These are phyloP conservation scores for Quillaja saponaria DNA, from an alignment of 306 rosid species.

Conservation along the genomic window DNA sequence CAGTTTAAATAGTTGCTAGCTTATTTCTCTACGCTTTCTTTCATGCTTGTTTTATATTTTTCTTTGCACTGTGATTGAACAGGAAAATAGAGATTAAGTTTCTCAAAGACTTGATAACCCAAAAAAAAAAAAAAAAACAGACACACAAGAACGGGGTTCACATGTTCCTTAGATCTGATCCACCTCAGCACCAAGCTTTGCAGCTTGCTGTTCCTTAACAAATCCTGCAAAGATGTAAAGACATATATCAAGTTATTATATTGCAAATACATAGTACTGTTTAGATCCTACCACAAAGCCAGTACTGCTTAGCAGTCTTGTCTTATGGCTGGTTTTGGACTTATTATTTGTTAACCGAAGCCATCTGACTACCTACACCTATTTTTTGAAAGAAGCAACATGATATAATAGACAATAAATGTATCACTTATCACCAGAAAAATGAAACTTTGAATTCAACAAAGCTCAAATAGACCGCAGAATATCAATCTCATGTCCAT, in stretches of 20 bases:
- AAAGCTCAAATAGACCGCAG: neutral
- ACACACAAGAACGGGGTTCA: conserved; percentile 40
- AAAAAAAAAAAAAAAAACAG: conserved; percentile 1
- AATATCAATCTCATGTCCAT: neutral
- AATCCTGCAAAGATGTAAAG: conserved; percentile 55
- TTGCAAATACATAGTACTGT: neutral
- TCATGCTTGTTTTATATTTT: conserved; percentile 13
- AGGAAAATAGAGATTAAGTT: neutral
- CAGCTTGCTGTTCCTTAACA: conserved; percentile 70
- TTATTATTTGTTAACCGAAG: no score
- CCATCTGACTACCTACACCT: no score
- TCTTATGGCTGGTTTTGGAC: no score
- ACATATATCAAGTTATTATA: conserved; percentile 23
- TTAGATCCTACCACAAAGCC: neutral
- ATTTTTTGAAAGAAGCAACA: no score
- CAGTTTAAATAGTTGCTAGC: neutral
- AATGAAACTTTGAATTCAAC: neutral
- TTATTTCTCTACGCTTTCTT: neutral
- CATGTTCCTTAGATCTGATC: conserved; percentile 82
- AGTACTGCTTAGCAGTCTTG: neutral
- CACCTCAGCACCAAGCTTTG: conserved; percentile 58
- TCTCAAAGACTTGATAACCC: neutral
- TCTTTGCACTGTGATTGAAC: conserved; percentile 15
- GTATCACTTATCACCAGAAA: neutral
- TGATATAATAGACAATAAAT: neutral